Percentiles rank a stretch among this genome's conserved stretches.
Conservation (phyloP, 2,329 filamentous ascomycete species). For the Septoria linicola region DNA sequence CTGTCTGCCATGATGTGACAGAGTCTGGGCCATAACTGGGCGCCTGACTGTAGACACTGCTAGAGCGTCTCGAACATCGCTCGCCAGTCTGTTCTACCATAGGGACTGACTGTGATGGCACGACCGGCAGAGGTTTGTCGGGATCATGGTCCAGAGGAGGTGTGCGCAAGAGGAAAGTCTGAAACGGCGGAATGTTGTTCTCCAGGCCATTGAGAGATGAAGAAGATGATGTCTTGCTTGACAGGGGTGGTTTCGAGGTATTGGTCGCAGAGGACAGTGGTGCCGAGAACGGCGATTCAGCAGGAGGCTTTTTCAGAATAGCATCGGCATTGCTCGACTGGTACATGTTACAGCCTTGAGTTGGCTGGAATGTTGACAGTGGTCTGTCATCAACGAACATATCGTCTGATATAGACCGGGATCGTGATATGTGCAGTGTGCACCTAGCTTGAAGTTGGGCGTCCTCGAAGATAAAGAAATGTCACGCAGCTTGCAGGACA, state of each 20-base stretch:
- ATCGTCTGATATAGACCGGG: no score
- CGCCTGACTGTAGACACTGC: conserved; percentile 39
- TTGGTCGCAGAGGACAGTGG: conserved; percentile 11
- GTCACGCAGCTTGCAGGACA: background rate
- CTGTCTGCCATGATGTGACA: conserved; percentile 20
- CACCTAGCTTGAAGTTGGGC: background rate
- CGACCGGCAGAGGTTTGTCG: conserved; percentile 36
- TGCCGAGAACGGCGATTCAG: conserved; percentile 14
- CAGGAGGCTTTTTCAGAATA: conserved; percentile 22
- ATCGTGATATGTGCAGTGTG: background rate
- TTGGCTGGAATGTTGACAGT: conserved; percentile 25
- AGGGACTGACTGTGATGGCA: background rate
- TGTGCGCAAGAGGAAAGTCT: conserved; percentile 35
- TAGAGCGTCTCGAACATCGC: conserved; percentile 25
- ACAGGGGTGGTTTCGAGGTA: conserved; percentile 10
- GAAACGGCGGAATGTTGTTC: conserved; percentile 34
- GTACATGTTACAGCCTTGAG: conserved; percentile 25
- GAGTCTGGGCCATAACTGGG: conserved; percentile 26
- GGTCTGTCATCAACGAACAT: conserved; percentile 33
- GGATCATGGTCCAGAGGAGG: conserved; percentile 30
- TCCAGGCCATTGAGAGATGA: conserved; percentile 31
- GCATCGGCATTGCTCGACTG: conserved; percentile 9
- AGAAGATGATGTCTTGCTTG: conserved; percentile 22
- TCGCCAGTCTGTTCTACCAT: background rate
- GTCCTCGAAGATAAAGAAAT: conserved; percentile 15